These are phyloP conservation scores for Coemansia sp. DNA, from an alignment of 192 early-diverging fungal species.

Conservation along the genomic window DNA sequence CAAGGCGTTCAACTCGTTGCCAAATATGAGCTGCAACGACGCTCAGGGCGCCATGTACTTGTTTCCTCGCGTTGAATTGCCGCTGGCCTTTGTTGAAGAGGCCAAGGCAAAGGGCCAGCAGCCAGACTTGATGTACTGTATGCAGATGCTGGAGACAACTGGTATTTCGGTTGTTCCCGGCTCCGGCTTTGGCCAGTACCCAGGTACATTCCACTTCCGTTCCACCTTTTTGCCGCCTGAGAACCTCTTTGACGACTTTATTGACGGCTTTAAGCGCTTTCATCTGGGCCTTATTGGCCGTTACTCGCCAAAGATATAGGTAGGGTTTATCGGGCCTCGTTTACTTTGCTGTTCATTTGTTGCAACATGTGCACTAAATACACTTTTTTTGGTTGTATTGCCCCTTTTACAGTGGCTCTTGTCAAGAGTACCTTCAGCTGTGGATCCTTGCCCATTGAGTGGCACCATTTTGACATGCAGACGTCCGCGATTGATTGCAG, in stretches of 20 bases:
- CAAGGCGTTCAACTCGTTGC: conserved; percentile 73
- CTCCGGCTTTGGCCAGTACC: conserved; percentile 85
- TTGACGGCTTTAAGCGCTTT: conserved; percentile 68
- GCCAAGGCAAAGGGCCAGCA: conserved; percentile 65
- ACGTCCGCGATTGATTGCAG: no score
- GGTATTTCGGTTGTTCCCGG: conserved; percentile 97
- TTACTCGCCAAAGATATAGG: conserved; percentile 32
- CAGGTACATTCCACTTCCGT: conserved; percentile 91
- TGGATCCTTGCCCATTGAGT: no score
- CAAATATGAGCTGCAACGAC: conserved; percentile 78
- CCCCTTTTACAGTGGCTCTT: no score
- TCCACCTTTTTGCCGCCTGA: conserved; percentile 94
- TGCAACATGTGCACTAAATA: neutral
- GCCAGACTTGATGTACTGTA: conserved; percentile 86
- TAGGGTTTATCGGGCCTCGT: no score
- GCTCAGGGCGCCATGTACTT: conserved; percentile 97
- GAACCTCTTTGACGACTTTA: conserved; percentile 88
- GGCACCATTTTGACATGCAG: no score
- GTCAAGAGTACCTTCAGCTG: no score
- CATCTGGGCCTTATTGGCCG: conserved; percentile 77
- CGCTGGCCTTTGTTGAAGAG: conserved; percentile 70
- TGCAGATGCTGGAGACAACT: conserved; percentile 88
- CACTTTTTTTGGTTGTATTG: neutral
- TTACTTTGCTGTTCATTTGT: neutral
- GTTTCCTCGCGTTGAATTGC: conserved; percentile 79